A percentile compares a stretch with the other conserved stretches of the same genome.
Evolutionary conservation across 2,329 filamentous ascomycete species (phyloP).

Genomic region (Xylariaceae sp.): DNA sequence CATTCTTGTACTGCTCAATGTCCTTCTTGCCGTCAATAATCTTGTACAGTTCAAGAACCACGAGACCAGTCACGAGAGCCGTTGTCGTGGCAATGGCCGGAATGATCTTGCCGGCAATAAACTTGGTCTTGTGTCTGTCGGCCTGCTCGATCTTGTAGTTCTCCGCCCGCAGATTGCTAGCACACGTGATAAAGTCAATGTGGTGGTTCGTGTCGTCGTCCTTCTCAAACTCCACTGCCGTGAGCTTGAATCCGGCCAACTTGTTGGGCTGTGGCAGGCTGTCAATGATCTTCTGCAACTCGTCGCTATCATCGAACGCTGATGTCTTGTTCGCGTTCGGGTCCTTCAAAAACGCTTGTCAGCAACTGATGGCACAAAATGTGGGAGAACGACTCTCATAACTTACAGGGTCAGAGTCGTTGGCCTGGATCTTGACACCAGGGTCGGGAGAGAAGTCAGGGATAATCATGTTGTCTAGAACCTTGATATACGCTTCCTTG

Average conservation of each 20-base stretch:
- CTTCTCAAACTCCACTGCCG: slow-evolving; percentile 95
- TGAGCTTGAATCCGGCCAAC: slow-evolving; percentile 81
- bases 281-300: slow-evolving; percentile 65
- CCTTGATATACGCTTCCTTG: slow-evolving; percentile 67
- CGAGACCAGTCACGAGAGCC: slow-evolving; percentile 87
- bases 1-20: slow-evolving; percentile 98
- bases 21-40: slow-evolving; percentile 93
- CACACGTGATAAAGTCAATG: slow-evolving; percentile 97
- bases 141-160: slow-evolving; percentile 96
- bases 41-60: slow-evolving; percentile 93
- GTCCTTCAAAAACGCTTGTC: slow-evolving; percentile 47
- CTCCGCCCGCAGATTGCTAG: slow-evolving; percentile 91
- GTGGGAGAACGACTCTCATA: not conserved
- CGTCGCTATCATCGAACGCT: slow-evolving; percentile 65
- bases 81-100: slow-evolving; percentile 97
- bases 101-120: slow-evolving; percentile 99
- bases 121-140: slow-evolving; percentile 97
- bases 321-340: slow-evolving; percentile 75
- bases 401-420: slow-evolving; percentile 81
- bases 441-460: slow-evolving; percentile 90
- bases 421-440: slow-evolving; percentile 92
- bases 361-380: not conserved
- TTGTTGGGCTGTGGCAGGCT: slow-evolving; percentile 73
- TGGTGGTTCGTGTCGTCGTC: slow-evolving; percentile 97
- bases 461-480: slow-evolving; percentile 88